Conservation (phyloP, 2,329 filamentous ascomycete genomes). For the Clonostachys byssicola region DNA sequence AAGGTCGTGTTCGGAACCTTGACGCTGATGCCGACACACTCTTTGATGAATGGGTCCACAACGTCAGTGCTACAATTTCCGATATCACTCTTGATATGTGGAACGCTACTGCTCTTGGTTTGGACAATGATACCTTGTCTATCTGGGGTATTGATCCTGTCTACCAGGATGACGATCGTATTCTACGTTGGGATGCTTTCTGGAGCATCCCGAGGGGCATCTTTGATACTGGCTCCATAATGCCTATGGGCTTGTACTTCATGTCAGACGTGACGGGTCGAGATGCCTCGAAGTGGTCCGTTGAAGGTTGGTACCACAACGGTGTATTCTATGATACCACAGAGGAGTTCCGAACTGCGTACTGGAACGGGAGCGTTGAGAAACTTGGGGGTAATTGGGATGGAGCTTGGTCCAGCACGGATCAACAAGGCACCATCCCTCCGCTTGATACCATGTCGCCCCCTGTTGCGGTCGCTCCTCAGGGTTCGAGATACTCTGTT, state of each 20-base stretch:
- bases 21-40: background rate
- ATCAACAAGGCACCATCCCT: conserved; percentile 26
- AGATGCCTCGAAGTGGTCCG: conserved; percentile 43
- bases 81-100: background rate
- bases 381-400: conserved; percentile 33
- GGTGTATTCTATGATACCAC: conserved; percentile 45
- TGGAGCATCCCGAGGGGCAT: conserved; percentile 27
- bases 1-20: conserved; percentile 7
- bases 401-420: conserved; percentile 38
- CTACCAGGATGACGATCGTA: conserved; percentile 30
- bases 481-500: background rate
- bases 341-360: conserved; percentile 37
- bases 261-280: conserved; percentile 43
- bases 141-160: conserved; percentile 37
- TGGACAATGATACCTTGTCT: conserved; percentile 33
- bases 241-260: conserved; percentile 39
- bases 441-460: conserved; percentile 3
- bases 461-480: conserved; percentile 5
- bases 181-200: conserved; percentile 43
- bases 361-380: conserved; percentile 31
- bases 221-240: conserved; percentile 35
- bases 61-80: background rate
- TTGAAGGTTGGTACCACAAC: conserved; percentile 51
- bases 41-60: background rate
- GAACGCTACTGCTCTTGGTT: conserved; percentile 31